Base-by-base conservation (phyloP, 169 alveolate genomes). In the Cryptosporidium tyzzeri region DNA sequence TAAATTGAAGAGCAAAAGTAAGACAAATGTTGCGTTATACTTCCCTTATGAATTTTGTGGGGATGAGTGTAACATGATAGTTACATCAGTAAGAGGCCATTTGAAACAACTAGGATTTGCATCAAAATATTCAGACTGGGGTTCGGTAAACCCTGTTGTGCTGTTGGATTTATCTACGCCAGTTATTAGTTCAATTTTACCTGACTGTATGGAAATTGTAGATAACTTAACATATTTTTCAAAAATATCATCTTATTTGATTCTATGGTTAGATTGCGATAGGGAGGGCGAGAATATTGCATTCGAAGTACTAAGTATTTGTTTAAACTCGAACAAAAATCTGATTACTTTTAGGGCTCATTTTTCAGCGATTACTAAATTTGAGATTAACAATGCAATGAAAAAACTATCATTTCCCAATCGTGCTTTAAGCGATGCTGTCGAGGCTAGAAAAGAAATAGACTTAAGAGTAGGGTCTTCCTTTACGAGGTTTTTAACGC, bases 201-300 rank as follows among this genome's bases (percentile, higher is more conserved):
- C 23, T 55, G 98, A 94, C 95, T 94, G 93, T 68, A 87, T 65
- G 67, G 94, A 74, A 67, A 91, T 92, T 84, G 92, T 70, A 91
- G 94, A 87, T 80, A 95, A 93, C 92, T 95, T 71, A 69, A 71
- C 50, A 87, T 92, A 80, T 69, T 92, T 75, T 21, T 59, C 94
- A 21, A 48, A 92, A 71, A 67, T 71, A 3, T 41, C 86, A 37
- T 29, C 84, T 5, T 55, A 92, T 85, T 21, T 93, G 91, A 85
- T 86, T 31, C 86, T 97, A 55, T 97, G 99, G 99, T 93, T 97
- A 14, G 99, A 97, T 93, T 97, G 99, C 70, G 99, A 97, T 92
- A 91, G 99, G 71, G 99, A 97, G 92, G 99, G 99, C 37, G 99
- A 97, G 86, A 96, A 95, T 85, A 97, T 97, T 39, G 98, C 98